Conservation (phyloP, 139 green algal species). For the Auxenochlorella protothecoides region DNA sequence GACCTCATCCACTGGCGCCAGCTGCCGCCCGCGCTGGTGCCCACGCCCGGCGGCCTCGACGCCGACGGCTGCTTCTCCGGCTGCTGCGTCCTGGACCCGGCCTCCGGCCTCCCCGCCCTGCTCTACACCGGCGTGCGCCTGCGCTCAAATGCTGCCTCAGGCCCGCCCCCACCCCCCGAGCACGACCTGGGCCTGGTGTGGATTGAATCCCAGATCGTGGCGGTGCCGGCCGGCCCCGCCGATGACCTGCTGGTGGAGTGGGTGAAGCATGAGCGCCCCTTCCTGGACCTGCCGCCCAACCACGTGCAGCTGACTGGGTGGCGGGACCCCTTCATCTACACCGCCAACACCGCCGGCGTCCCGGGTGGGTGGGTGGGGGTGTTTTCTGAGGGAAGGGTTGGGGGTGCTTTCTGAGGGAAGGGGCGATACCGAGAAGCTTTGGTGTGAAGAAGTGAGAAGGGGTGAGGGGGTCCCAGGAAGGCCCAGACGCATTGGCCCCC, state of each 20-base stretch:
- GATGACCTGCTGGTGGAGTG: slow-evolving; percentile 51
- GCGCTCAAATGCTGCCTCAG: slow-evolving; percentile 40
- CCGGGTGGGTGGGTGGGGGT: too few species aligned
- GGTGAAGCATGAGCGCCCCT: slow-evolving; percentile 53
- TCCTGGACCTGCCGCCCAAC: slow-evolving; percentile 53
- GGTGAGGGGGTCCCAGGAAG: too few species aligned
- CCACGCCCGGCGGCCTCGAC: slow-evolving; percentile 51
- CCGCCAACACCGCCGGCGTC: too few species aligned
- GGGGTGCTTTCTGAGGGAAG: too few species aligned
- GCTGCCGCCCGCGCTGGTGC: slow-evolving; percentile 56
- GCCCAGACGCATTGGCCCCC: too few species aligned
- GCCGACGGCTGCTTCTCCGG: slow-evolving; percentile 77
- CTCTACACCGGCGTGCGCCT: slow-evolving; percentile 67
- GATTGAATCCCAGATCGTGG: slow-evolving; percentile 67
- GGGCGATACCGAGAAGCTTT: too few species aligned
- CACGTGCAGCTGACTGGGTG: slow-evolving; percentile 57
- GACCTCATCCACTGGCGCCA: slow-evolving; percentile 65
- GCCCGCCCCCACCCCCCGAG: slow-evolving; percentile 24
- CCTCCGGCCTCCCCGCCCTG: slow-evolving; percentile 46
- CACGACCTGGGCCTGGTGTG: slow-evolving; percentile 57
- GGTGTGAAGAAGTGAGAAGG: too few species aligned
- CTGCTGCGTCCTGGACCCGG: slow-evolving; percentile 38
- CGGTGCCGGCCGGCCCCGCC: slow-evolving; percentile 33
- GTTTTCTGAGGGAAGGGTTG: too few species aligned
- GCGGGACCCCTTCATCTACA: slow-evolving; percentile 69